A percentile compares a stretch with the other conserved stretches of the same genome.
phyloP scores from a whole-genome alignment of 2,329 filamentous ascomycete genomes.

The Penicillium brevicompactum region DNA sequence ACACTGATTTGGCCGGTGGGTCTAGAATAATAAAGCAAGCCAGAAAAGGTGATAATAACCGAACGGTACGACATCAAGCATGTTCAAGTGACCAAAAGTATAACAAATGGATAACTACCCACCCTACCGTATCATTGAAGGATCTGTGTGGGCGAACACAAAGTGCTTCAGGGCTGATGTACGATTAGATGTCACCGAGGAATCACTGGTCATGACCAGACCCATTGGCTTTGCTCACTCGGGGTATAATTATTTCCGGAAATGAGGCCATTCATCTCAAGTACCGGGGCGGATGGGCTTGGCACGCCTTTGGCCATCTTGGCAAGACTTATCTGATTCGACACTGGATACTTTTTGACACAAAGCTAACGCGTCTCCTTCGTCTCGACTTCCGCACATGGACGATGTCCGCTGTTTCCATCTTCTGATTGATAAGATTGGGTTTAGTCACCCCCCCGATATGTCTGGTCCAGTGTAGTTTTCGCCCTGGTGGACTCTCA shows the following conservation, averaged over 20 bases:
- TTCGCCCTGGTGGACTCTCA: background rate
- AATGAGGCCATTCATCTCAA: constrained; percentile 1
- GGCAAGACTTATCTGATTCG: constrained; percentile 17
- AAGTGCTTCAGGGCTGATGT: background rate
- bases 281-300: background rate
- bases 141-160: background rate
- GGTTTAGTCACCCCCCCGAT: background rate
- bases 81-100: background rate
- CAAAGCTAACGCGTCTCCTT: background rate
- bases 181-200: background rate
- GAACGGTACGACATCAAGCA: background rate
- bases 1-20: background rate
- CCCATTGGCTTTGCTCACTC: background rate
- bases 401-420: background rate
- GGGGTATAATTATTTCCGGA: background rate
- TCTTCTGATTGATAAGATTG: constrained; percentile 6
- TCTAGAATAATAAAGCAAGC: background rate
- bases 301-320: constrained; percentile 8
- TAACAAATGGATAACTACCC: background rate
- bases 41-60: background rate
- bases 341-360: background rate
- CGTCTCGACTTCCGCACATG: background rate
- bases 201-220: background rate
- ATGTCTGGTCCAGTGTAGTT: background rate
- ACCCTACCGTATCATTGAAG: background rate